Evolutionary conservation across 257 asterid genomes (phyloP), one percentile per base, ranked within the genome.

Genomic region (Craterostigma plantagineum): DNA sequence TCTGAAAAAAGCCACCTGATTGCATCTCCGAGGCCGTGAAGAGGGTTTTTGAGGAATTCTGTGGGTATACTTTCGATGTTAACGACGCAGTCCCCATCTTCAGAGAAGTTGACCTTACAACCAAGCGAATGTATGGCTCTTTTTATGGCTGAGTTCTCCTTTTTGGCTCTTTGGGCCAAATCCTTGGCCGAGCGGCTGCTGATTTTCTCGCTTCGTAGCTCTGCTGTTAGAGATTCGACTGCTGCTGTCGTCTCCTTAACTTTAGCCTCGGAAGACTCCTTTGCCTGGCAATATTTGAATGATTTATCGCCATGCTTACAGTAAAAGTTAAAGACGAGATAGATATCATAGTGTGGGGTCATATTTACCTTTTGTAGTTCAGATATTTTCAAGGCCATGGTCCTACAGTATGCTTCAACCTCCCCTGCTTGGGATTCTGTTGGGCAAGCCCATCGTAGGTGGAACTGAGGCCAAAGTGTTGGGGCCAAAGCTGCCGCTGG

Each of bases 401-500:
- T 74, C 70, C 95, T 62, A 70, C 76, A 79, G 48, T 79, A 82
- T 35, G 78, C 71, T 66, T 83, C 98, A 41, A 72, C 53, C 75
- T 76, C 95, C 56, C 93, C 98, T 10, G 76, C 95, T 71, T 76
- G 93, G 42, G 86, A 73, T 68, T 76, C 98, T 13, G 70, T 56
- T 0, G 98, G 98, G 53, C 92, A 82, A 55, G 93, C 69, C 98
- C 98, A 87, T 41, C 95, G 90, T 60, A 87, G 95, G 68, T 87
- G 97, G 69, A 78, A 87, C 62, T 87, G 97, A 60, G 95, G 95
- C 95, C 93, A 87, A 54, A 87, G 71, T 16, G 91, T 82, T 34
- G 97, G 97, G 57, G 97, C 97, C 62, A 87, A 73, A 65, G 94
- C 91, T 52, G 97, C 97, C 13, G 97, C 95, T 37, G 95, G 95